Base-by-base conservation (phyloP, 768 basidiomycete species). In the Tricholoma sp. region DNA sequence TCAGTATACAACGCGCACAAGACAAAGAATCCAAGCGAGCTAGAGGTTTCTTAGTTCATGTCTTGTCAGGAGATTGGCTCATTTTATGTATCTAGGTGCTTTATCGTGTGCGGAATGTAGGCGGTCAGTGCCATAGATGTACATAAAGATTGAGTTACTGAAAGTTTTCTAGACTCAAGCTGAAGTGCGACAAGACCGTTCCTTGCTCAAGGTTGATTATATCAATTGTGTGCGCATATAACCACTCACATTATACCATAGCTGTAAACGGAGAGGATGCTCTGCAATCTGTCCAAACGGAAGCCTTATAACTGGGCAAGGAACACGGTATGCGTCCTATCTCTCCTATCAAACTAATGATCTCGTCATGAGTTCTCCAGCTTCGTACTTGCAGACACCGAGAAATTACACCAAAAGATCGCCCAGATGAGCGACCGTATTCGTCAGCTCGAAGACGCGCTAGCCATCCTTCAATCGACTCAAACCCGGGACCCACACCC, bases 201-300 rank as follows among this genome's bases (percentile, higher is more conserved):
- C 80, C 80, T 11, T 82, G 81, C 57, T 77, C 80, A 50, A 81
- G 80, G 80, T 79, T 18, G 50, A 20, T 50, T 31, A 50, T 50
- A 33, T 52, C 34, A 20, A 11, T 48, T 7, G 12, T 24, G 47
- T 50, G 51, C 51, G 47, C 32, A 47, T 31, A 45, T 47, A 24
- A n/a, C n/a, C 8, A 34, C 53, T 57, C 29, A 32, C 42, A 47
- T 24, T 45, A 33, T 18, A 37, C 45, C 33, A 32, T 56, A 80
- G 79, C 52, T 86, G 88, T 67, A 88, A 83, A 65, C 81, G 88
- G 41, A 75, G 88, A 61, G 88, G 88, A 29, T 90, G 88, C 63
- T 81, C 84, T 5, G 84, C 84, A 10, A 90, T 91, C 53, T 91
- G 89, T 70, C 88, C 87, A 3, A 89, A 89, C 62, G 88, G 86